Evolutionary conservation across 352 stramenopile species (phyloP).

Genomic region (Saprolegnia diclina): DNA sequence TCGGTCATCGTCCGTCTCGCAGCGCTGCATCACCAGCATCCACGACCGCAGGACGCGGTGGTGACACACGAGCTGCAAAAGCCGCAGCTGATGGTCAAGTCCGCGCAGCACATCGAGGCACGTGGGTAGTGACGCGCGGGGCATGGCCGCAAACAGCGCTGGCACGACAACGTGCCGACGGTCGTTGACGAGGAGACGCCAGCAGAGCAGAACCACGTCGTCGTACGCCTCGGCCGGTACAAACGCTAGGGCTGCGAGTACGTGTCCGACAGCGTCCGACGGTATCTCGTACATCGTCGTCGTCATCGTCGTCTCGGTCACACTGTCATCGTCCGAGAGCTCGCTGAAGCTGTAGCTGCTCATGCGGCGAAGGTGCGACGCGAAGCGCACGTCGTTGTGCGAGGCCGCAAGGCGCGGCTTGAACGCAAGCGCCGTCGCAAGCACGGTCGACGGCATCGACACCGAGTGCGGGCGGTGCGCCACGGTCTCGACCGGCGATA

Average conservation of each 20-base stretch:
- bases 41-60: background rate
- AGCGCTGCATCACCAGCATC: background rate
- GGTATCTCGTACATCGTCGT: background rate
- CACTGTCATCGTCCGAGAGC: background rate
- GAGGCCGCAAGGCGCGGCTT: background rate
- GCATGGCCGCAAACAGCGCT: background rate
- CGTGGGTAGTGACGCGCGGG: background rate
- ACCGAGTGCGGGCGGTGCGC: constrained; percentile 4
- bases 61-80: background rate
- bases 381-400: constrained; percentile 2
- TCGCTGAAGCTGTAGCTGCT: constrained; percentile 14
- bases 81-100: background rate
- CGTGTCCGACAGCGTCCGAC: background rate
- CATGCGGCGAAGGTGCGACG: background rate
- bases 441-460: constrained; percentile 1
- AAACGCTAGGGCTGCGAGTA: constrained; percentile 10
- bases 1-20: background rate
- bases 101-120: background rate
- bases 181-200: background rate
- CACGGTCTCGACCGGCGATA: background rate
- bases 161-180: background rate
- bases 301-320: background rate
- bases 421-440: background rate
- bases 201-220: background rate
- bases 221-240: background rate